Conservation (phyloP, 2,329 filamentous ascomycete genomes). For the Monosporascus sp. region DNA sequence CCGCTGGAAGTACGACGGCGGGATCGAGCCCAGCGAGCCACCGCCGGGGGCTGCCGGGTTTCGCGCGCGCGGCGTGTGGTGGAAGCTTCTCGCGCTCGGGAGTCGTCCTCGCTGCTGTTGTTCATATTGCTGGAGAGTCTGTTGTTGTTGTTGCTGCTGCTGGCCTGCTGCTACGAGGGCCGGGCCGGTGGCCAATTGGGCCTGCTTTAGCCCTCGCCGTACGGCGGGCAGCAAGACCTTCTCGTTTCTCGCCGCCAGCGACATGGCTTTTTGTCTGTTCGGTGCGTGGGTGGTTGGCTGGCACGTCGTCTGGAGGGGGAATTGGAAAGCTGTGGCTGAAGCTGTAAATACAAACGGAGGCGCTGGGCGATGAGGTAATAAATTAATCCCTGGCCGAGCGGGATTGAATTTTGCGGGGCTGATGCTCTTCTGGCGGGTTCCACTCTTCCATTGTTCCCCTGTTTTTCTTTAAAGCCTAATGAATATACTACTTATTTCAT, state of each 20-base stretch:
- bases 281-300: too few species aligned
- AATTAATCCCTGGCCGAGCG: too few species aligned
- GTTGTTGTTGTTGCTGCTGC: background rate
- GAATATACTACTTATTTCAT: too few species aligned
- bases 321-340: too few species aligned
- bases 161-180: background rate
- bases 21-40: slow-evolving; percentile 33
- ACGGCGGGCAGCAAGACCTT: background rate
- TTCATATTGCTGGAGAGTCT: background rate
- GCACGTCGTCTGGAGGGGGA: too few species aligned
- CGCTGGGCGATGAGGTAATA: too few species aligned
- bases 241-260: background rate
- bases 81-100: slow-evolving; percentile 9
- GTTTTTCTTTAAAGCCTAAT: too few species aligned
- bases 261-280: background rate
- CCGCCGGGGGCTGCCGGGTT: slow-evolving; percentile 17
- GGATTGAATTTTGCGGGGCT: too few species aligned
- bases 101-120: background rate
- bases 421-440: too few species aligned
- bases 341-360: too few species aligned
- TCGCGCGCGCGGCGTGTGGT: slow-evolving; percentile 13
- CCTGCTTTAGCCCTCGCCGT: background rate
- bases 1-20: slow-evolving; percentile 76
- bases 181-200: background rate
- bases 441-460: too few species aligned